A percentile compares a stretch with the other conserved stretches of the same genome.
These are phyloP conservation scores for Mycena albidolilacea DNA, from an alignment of 768 basidiomycete genomes.

Conservation along the genomic window DNA sequence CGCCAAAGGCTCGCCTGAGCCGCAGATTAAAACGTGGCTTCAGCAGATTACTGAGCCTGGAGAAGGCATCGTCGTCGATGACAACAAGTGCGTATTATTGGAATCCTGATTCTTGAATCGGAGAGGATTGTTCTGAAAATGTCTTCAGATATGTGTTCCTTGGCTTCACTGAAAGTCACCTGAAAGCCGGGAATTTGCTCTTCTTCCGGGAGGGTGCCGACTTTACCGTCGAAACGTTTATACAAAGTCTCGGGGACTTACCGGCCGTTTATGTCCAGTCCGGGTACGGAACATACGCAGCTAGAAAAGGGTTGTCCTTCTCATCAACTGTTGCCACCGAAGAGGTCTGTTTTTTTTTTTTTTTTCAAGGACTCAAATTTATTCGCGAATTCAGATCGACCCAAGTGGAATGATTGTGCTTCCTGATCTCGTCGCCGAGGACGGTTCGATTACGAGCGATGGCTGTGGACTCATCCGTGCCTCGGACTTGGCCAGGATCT, in stretches of 20 bases:
- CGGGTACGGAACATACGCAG: slow-evolving; percentile 44
- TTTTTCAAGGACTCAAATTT: not conserved
- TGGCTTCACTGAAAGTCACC: slow-evolving; percentile 37
- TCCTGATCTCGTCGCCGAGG: slow-evolving; percentile 34
- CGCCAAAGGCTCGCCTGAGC: not conserved
- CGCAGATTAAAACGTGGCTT: slow-evolving; percentile 23
- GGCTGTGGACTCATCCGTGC: slow-evolving; percentile 42
- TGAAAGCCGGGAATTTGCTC: slow-evolving; percentile 37
- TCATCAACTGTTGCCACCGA: slow-evolving; percentile 35
- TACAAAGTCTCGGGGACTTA: slow-evolving; percentile 39
- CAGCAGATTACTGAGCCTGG: slow-evolving; percentile 2
- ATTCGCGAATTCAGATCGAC: slow-evolving; percentile 25
- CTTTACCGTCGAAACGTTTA: slow-evolving; percentile 32
- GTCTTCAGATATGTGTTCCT: slow-evolving; percentile 38
- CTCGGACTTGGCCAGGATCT: slow-evolving; percentile 31
- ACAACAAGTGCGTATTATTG: slow-evolving; percentile 16
- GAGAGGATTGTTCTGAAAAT: not conserved
- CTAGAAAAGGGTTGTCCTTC: slow-evolving; percentile 43
- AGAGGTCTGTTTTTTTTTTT: slow-evolving; percentile 25
- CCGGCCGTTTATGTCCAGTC: slow-evolving; percentile 32
- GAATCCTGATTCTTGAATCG: not conserved
- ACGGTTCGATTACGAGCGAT: slow-evolving; percentile 42
- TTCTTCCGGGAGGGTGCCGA: slow-evolving; percentile 39
- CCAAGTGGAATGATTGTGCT: slow-evolving; percentile 14
- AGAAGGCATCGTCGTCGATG: not conserved